These are phyloP conservation scores for Clavaria fumosa DNA, from an alignment of 768 basidiomycete species.

Conservation along the genomic window DNA sequence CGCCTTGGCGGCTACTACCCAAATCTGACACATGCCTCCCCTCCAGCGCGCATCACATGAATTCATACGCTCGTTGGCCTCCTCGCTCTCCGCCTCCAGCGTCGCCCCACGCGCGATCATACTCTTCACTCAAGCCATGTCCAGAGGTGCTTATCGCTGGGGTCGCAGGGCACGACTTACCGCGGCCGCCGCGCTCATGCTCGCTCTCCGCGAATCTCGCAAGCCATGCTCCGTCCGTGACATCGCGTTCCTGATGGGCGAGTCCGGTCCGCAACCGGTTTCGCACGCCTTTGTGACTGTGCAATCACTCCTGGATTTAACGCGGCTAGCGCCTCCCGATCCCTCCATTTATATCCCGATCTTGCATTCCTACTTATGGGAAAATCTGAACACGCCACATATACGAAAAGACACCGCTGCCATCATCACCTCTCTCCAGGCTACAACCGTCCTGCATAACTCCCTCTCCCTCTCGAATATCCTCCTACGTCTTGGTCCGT, in stretches of 20 bases:
- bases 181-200: constrained; percentile 52
- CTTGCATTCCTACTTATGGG: constrained; percentile 37
- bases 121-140: constrained; percentile 57
- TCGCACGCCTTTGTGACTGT: constrained; percentile 41
- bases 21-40: constrained; percentile 10
- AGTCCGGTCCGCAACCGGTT: constrained; percentile 32
- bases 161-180: constrained; percentile 55
- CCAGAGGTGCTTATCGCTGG: constrained; percentile 47
- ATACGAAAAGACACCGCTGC: constrained; percentile 20
- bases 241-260: constrained; percentile 51
- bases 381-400: constrained; percentile 22
- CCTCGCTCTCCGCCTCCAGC: constrained; percentile 42
- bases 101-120: constrained; percentile 48
- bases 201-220: constrained; percentile 57
- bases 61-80: constrained; percentile 46
- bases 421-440: constrained; percentile 25
- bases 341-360: constrained; percentile 43
- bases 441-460: constrained; percentile 29
- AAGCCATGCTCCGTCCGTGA: constrained; percentile 53
- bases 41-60: constrained; percentile 44
- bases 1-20: constrained; percentile 8
- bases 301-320: constrained; percentile 34
- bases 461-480: constrained; percentile 31
- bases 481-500: constrained; percentile 23
- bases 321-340: constrained; percentile 38